Evolutionary conservation across 768 basidiomycete species (phyloP), one percentile per base, ranked within the genome.

Genomic region (Naganishia kalamii): DNA sequence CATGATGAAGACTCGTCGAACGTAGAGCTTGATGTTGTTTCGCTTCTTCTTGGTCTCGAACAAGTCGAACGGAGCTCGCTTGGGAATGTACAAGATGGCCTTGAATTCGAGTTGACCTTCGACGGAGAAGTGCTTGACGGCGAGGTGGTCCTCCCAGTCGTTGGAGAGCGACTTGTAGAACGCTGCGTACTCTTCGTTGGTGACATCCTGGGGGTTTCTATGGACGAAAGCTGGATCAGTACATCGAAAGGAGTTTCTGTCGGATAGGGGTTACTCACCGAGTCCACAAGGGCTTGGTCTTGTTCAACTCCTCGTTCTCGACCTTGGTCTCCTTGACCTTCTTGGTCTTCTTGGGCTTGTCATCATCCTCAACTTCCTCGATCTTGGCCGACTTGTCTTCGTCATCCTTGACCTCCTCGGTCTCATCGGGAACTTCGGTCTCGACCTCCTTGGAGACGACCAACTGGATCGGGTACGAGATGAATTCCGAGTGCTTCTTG

Each of bases 41-140:
- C 94, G 90, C 86, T 98, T 98, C 89, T 98, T 98, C 88, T 99
- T 98, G 67, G 89, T 90, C 84, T 99, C 96, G 82, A 99, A 99
- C 79, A 99, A 88, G 77, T 99, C 96, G 81, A 98, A 98, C 60
- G 96, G 96, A 47, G 94, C 96, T 67, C 92, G 92, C 81, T 96
- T 98, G 71, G 94, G 94, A 70, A 97, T 83, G 82, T 85, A 99
- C 73, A 99, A 87, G 79, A 99, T 94, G 30, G 94, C 96, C 86
- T 97, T 98, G 86, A 99, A 98, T 80, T 98, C 96, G 70, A 99
- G 92, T 79, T 99, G 96, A 83, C 96, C 96, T 80, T 99, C 96
- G 50, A 99, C 94, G 59, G 94, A 97, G 87, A 98, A 98, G 85
- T 98, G 96, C 85, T 97, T 99, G 79, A 97, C 92, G 35, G 93